Base-by-base conservation (phyloP, 129 eudicot genomes). In the Ambrosia trifida region DNA sequence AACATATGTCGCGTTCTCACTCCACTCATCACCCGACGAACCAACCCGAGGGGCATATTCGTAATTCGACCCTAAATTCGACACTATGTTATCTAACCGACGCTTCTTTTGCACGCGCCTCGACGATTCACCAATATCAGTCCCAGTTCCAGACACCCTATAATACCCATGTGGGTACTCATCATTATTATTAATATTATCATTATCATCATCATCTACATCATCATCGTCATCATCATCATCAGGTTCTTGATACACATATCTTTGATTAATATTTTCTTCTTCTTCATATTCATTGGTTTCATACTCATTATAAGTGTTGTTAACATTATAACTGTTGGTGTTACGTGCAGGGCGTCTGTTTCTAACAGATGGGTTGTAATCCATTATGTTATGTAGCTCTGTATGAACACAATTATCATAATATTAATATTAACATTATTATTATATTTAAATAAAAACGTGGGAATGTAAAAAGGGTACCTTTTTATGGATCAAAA, bases 71-170 rank as follows among this genome's bases (percentile, higher is more conserved):
- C 68, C 86, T 75, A 90, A 68, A 40, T 83, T 78, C 28, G 78
- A 61, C 28, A 75, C 87, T 74, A 90, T 66, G 32, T 78, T 75
- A 20, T 83, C 89, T 12, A 89, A 64, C 70, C 78, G 78, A 9
- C 97, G 68, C 78, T 88, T 89, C 87, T 86, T 91, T n/a, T 82
- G 86, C 62, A 80, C 85, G 30, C 80, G 88, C 36, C 89, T 66
- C 2, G 83, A 79, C 4, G 83, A 58, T 13, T 73, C 81, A 44
- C 85, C 78, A 61, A 88, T 14, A 24, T 85, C 93, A 33, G 78
- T 85, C 38, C 81, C 84, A 32, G 61, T 35, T 11, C 49, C 87
- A 14, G 75, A 66, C 41, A 61, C 82, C 76, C 78, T 58, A 43
- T 52, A 68, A 46, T 78, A 69, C 18, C 86, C 86, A 58, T 78